These are phyloP conservation scores for Alternaria novae-zelandiae DNA, from an alignment of 2,329 filamentous ascomycete species.

Conservation along the genomic window DNA sequence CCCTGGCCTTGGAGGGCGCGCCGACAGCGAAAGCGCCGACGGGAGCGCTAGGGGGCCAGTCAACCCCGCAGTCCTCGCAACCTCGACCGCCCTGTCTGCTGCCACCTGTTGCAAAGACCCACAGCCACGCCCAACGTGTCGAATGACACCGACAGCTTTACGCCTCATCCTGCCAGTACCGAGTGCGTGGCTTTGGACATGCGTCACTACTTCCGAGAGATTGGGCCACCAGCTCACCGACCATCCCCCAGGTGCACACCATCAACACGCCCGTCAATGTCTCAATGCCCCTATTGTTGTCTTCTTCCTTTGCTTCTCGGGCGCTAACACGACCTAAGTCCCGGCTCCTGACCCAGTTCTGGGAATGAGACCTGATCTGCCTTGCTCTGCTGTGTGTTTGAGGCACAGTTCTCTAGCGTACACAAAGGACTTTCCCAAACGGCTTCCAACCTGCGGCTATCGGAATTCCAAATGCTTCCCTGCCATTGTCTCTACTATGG, in stretches of 20 bases:
- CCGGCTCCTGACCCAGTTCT: not conserved
- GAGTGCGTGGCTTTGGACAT: slow-evolving; percentile 3
- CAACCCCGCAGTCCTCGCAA: slow-evolving; percentile 14
- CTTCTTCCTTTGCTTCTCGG: not conserved
- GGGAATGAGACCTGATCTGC: not conserved
- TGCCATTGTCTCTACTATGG: not conserved
- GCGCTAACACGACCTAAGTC: not conserved
- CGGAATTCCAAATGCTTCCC: not conserved
- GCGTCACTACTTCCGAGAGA: slow-evolving; percentile 11
- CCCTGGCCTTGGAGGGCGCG: slow-evolving; percentile 25
- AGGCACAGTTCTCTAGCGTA: not conserved
- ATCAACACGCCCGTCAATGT: slow-evolving; percentile 7
- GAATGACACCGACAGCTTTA: slow-evolving; percentile 10
- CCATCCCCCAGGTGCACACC: slow-evolving; percentile 8
- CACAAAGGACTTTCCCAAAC: not conserved
- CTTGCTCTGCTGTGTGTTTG: not conserved
- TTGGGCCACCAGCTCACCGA: slow-evolving; percentile 12
- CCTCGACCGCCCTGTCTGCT: slow-evolving; percentile 13
- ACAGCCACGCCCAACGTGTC: slow-evolving; percentile 4
- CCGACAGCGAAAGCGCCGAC: slow-evolving; percentile 12
- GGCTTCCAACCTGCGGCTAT: not conserved
- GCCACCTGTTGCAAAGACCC: slow-evolving; percentile 15
- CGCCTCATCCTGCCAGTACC: slow-evolving; percentile 16
- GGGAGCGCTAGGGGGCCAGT: slow-evolving; percentile 19
- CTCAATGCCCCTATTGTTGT: not conserved